Conservation (phyloP, 768 basidiomycete species). For the Mycena floridula region DNA sequence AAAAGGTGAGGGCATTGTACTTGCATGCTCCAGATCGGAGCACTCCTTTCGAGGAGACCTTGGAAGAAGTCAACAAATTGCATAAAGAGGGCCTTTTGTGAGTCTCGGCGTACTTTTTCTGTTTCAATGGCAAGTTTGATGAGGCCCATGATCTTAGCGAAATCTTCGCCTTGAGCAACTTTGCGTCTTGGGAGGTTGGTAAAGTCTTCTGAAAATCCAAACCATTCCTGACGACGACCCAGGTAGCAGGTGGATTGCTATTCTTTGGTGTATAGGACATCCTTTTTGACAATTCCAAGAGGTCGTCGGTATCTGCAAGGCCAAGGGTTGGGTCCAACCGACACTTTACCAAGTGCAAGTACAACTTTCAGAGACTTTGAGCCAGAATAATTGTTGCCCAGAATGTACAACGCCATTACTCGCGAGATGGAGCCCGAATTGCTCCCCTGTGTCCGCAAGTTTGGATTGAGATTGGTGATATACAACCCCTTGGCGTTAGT, state of each 20-base stretch:
- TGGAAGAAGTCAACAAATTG: constrained; percentile 34
- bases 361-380: background rate
- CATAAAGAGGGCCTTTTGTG: constrained; percentile 41
- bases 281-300: too few relatives aligned
- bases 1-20: constrained; percentile 34
- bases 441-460: constrained; percentile 42
- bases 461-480: constrained; percentile 36
- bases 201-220: constrained; percentile 2
- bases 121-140: background rate
- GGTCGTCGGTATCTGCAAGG: constrained; percentile 40
- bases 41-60: constrained; percentile 42
- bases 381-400: background rate
- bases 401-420: constrained; percentile 38
- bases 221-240: background rate
- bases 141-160: constrained; percentile 31
- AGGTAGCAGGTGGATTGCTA: constrained; percentile 32
- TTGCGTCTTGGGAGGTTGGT: constrained; percentile 44
- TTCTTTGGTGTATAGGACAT: too few relatives aligned
- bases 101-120: too few relatives aligned
- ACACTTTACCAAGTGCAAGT: constrained; percentile 42
- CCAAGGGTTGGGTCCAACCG: constrained; percentile 36
- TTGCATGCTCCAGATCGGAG: constrained; percentile 44
- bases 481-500: constrained; percentile 41
- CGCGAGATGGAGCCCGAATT: constrained; percentile 42
- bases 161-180: constrained; percentile 45